Percentiles rank a stretch among this genome's conserved stretches.
Conservation (phyloP, 768 basidiomycete species). For the Hypholoma fasciculare region DNA sequence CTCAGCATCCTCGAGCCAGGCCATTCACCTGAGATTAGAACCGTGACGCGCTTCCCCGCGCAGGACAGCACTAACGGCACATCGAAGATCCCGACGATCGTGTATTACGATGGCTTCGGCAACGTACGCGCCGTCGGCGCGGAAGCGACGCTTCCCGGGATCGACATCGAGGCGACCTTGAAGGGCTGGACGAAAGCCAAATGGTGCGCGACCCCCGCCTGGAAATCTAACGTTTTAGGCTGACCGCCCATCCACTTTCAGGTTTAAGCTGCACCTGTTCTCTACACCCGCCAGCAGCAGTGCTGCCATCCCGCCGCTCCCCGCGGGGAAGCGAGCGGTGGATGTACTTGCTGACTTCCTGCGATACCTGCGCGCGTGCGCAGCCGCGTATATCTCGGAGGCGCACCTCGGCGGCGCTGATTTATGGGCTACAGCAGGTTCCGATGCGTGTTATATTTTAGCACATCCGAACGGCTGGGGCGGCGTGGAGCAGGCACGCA, state of each 20-base stretch:
- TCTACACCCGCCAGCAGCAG: slow-evolving; percentile 9
- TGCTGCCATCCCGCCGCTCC: slow-evolving; percentile 38
- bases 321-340: slow-evolving; percentile 35
- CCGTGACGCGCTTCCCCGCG: slow-evolving; percentile 51
- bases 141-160: slow-evolving; percentile 40
- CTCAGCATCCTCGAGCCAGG: slow-evolving; percentile 41
- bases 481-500: slow-evolving; percentile 36
- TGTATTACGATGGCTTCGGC: slow-evolving; percentile 44
- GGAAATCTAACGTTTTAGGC: too few relatives aligned
- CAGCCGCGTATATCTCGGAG: slow-evolving; percentile 41
- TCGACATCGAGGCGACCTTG: slow-evolving; percentile 38
- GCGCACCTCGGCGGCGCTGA: slow-evolving; percentile 38
- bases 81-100: slow-evolving; percentile 43
- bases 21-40: slow-evolving; percentile 36
- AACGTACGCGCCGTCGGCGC: slow-evolving; percentile 43
- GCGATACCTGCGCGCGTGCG: slow-evolving; percentile 41
- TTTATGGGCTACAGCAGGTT: slow-evolving; percentile 37
- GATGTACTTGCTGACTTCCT: slow-evolving; percentile 52
- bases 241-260: slow-evolving; percentile 5
- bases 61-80: slow-evolving; percentile 42
- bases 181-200: slow-evolving; percentile 48
- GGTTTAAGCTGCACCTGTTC: slow-evolving; percentile 33
- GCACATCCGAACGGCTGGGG: slow-evolving; percentile 45
- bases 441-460: slow-evolving; percentile 41
- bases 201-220: slow-evolving; percentile 31